Evolutionary conservation across 805 yeast genomes (phyloP).

Genomic region (Brettanomyces naardenensis): DNA sequence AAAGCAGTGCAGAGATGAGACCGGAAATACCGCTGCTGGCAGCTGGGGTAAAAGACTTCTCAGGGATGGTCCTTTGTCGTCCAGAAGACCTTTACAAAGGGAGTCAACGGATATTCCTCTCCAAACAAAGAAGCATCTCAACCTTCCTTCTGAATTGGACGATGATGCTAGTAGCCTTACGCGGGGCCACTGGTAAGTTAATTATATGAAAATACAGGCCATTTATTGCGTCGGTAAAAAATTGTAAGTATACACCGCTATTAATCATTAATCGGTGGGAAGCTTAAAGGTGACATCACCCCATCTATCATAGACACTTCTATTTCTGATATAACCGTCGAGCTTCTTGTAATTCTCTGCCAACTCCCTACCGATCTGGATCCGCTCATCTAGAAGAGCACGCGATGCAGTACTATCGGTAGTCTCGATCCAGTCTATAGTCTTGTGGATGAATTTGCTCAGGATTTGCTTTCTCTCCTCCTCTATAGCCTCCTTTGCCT

Average conservation of each 20-base stretch:
- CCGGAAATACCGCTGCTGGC: constrained; percentile 91
- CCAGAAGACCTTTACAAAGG: constrained; percentile 10
- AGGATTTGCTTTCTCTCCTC: constrained; percentile 47
- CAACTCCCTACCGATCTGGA: constrained; percentile 42
- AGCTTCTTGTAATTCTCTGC: constrained; percentile 55
- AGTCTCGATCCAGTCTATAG: constrained; percentile 74
- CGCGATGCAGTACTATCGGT: constrained; percentile 42
- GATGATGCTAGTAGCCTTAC: constrained; percentile 19
- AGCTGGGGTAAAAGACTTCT: constrained; percentile 78
- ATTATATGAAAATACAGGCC: too few species aligned
- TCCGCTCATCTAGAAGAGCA: constrained; percentile 44
- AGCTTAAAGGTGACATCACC: constrained; percentile 32
- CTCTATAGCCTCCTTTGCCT: constrained; percentile 33
- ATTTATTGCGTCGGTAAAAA: too few species aligned
- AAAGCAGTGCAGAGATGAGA: constrained; percentile 93
- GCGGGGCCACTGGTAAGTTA: constrained; percentile 28
- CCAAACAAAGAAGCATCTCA: constrained; percentile 11
- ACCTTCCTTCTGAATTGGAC: constrained; percentile 26
- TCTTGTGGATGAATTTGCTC: constrained; percentile 49
- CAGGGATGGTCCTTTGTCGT: constrained; percentile 35
- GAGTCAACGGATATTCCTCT: neutral
- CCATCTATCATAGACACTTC: constrained; percentile 70
- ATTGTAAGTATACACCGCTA: too few species aligned
- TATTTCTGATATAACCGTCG: constrained; percentile 79
- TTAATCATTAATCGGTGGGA: constrained; percentile 2